These are phyloP conservation scores for Blastobotrys parvus DNA, from an alignment of 805 yeast species.

Conservation along the genomic window DNA sequence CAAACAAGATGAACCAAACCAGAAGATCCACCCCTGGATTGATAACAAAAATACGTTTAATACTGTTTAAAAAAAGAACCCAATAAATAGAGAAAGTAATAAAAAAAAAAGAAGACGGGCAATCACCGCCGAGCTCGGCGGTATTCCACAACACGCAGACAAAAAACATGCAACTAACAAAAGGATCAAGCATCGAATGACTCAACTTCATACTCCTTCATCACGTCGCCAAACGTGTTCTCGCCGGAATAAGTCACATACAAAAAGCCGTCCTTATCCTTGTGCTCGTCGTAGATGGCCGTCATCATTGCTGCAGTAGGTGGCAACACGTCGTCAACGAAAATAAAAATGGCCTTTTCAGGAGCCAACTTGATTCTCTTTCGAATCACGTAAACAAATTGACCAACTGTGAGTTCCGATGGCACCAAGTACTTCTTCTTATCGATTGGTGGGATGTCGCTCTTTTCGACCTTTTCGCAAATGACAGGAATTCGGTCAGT, in stretches of 20 bases:
- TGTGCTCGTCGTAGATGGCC: conserved; percentile 90
- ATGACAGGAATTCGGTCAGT: conserved; percentile 91
- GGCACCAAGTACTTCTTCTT: conserved; percentile 97
- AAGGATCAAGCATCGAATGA: not conserved
- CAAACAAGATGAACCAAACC: too few species aligned
- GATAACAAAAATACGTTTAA: too few species aligned
- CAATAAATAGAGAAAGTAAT: too few species aligned
- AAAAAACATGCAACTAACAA: not conserved
- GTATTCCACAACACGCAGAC: too few species aligned
- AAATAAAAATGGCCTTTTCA: conserved; percentile 95
- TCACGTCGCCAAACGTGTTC: conserved; percentile 75
- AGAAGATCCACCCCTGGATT: too few species aligned
- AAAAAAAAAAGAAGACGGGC: too few species aligned
- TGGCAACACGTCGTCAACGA: conserved; percentile 93
- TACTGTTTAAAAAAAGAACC: too few species aligned
- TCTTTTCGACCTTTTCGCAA: conserved; percentile 94
- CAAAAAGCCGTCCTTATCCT: conserved; percentile 95
- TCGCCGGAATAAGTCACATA: conserved; percentile 96
- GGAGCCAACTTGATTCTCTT: conserved; percentile 93
- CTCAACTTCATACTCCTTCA: not conserved
- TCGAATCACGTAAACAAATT: conserved; percentile 94
- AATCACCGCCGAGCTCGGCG: too few species aligned
- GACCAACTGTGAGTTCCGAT: conserved; percentile 92
- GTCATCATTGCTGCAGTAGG: conserved; percentile 98
- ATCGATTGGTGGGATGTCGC: conserved; percentile 93